These are phyloP conservation scores for Blastobotrys robertii DNA, from an alignment of 805 yeast genomes.

Conservation along the genomic window DNA sequence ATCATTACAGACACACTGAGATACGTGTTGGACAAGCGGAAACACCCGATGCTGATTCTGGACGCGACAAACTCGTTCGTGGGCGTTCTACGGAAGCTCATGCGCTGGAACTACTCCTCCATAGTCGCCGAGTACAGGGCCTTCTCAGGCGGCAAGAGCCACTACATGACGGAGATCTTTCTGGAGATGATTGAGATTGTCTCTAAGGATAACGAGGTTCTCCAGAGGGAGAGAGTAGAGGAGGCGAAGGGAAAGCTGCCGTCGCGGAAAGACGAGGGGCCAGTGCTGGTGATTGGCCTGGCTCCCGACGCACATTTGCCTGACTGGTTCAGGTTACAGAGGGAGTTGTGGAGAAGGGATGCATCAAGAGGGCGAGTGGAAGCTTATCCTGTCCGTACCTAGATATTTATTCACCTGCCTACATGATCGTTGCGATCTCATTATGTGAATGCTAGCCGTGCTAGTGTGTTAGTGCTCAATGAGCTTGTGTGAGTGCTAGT, in stretches of 20 bases:
- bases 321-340: slow-evolving; percentile 57
- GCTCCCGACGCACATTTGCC: slow-evolving; percentile 64
- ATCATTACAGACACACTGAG: slow-evolving; percentile 59
- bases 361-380: neutral
- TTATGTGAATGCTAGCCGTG: neutral
- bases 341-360: slow-evolving; percentile 52
- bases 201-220: slow-evolving; percentile 43
- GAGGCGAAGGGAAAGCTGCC: neutral
- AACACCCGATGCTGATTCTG: slow-evolving; percentile 62
- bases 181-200: slow-evolving; percentile 61
- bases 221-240: neutral
- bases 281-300: slow-evolving; percentile 26
- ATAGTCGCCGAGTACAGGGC: slow-evolving; percentile 77
- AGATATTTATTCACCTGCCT: too few relatives aligned
- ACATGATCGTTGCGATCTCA: neutral
- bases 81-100: slow-evolving; percentile 72
- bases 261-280: neutral
- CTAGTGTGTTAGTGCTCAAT: slow-evolving; percentile 1
- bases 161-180: slow-evolving; percentile 73
- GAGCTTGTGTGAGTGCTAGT: neutral
- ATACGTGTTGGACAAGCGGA: slow-evolving; percentile 46
- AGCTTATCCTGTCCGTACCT: slow-evolving; percentile 7
- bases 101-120: slow-evolving; percentile 82
- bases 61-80: slow-evolving; percentile 74
- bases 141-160: slow-evolving; percentile 61